phyloP scores from a whole-genome alignment of 495 filamentous ascomycete genomes.

The Aspergillus heteromorphus region DNA sequence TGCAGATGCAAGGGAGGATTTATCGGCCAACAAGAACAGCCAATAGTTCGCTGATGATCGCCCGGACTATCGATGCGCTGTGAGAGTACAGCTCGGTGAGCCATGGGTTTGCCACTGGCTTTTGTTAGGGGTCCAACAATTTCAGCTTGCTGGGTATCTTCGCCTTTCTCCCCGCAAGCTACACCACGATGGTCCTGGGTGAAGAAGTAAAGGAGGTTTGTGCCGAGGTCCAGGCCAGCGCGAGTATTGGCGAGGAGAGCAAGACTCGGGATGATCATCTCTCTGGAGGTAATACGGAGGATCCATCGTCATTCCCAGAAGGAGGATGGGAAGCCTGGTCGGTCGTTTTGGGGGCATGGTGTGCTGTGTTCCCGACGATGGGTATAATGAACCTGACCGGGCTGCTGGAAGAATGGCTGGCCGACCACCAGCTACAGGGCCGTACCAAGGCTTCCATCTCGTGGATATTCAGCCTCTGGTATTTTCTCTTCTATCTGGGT shows the following conservation, averaged over 20 bases:
- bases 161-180: neutral
- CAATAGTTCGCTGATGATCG: neutral
- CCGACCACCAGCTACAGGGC: constrained; percentile 37
- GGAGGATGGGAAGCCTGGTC: constrained; percentile 21
- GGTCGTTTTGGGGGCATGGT: constrained; percentile 18
- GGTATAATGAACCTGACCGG: constrained; percentile 53
- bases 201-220: neutral
- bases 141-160: neutral
- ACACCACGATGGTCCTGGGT: neutral
- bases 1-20: neutral
- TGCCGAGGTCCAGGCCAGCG: neutral
- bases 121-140: neutral
- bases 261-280: neutral
- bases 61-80: neutral
- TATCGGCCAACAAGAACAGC: neutral
- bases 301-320: constrained; percentile 3
- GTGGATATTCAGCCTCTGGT: constrained; percentile 40
- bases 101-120: neutral
- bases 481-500: constrained; percentile 20
- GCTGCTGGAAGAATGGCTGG: constrained; percentile 48
- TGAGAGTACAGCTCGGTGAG: neutral
- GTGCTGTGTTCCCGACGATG: constrained; percentile 20
- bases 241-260: neutral
- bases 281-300: neutral
- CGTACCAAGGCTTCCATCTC: constrained; percentile 39